Conservation (phyloP, 345 rosid species). For the Rhizophora apiculata region DNA sequence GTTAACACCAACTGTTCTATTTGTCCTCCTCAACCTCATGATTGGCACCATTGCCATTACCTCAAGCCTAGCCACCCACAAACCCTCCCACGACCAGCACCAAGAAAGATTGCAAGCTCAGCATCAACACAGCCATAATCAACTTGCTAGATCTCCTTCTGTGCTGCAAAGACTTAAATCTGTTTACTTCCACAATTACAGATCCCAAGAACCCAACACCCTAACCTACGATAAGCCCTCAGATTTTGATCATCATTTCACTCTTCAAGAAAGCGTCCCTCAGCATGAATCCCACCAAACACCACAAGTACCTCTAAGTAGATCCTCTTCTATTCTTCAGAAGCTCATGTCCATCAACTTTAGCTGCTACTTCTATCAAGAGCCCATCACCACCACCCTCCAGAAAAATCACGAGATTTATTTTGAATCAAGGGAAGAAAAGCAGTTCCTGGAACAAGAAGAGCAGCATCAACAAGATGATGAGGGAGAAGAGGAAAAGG, state of each 20-base stretch:
- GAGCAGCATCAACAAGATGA: conserved; percentile 2
- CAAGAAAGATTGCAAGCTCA: conserved; percentile 6
- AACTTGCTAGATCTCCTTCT: conserved; percentile 62
- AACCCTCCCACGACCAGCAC: conserved; percentile 10
- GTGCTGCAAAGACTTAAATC: conserved; percentile 65
- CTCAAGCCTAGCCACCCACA: conserved; percentile 45
- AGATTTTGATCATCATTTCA: conserved; percentile 32
- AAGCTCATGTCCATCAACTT: conserved; percentile 63
- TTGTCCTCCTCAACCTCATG: conserved; percentile 67
- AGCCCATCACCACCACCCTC: conserved; percentile 19
- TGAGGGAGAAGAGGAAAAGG: not conserved
- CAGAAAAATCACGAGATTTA: conserved; percentile 4
- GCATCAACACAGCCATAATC: not conserved
- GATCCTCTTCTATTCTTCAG: conserved; percentile 72
- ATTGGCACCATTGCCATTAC: conserved; percentile 67
- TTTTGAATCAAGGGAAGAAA: not conserved
- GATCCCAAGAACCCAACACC: conserved; percentile 41
- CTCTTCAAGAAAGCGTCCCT: conserved; percentile 16
- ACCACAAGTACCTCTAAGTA: conserved; percentile 25
- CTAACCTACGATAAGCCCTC: conserved; percentile 31
- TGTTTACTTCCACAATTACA: conserved; percentile 39
- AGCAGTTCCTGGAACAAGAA: not conserved
- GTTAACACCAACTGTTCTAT: conserved; percentile 72
- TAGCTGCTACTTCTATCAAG: conserved; percentile 49
- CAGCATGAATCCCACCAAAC: conserved; percentile 1